These are phyloP conservation scores for Candida suzukii DNA, from an alignment of 805 yeast genomes.

Conservation along the genomic window DNA sequence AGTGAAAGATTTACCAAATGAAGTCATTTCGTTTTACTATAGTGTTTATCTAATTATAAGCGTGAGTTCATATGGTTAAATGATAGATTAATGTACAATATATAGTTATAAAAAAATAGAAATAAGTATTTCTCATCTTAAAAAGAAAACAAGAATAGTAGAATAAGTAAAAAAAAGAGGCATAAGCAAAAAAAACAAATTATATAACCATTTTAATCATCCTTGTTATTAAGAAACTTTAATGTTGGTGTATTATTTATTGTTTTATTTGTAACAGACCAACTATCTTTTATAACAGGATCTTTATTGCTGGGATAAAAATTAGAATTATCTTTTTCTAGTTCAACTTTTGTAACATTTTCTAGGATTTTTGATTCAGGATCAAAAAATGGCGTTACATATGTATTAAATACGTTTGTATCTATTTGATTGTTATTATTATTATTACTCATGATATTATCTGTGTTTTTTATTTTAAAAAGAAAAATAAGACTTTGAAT, in stretches of 20 bases:
- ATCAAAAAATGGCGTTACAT: neutral
- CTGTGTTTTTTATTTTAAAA: too few species aligned
- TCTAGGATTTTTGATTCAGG: neutral
- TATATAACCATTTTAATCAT: too few species aligned
- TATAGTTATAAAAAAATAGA: neutral
- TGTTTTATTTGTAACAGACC: conserved; percentile 16
- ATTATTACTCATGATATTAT: neutral
- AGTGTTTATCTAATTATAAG: too few species aligned
- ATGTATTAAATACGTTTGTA: too few species aligned
- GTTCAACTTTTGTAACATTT: conserved; percentile 12
- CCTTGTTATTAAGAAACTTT: conserved; percentile 10
- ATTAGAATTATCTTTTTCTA: neutral
- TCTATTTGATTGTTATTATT: neutral
- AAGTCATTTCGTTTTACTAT: neutral
- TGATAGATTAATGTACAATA: neutral
- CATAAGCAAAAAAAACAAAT: too few species aligned
- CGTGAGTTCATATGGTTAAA: too few species aligned
- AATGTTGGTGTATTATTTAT: conserved; percentile 13
- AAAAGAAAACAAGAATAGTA: neutral
- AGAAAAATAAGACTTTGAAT: too few species aligned
- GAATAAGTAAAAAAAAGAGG: too few species aligned
- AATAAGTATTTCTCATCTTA: too few species aligned
- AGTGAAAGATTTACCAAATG: conserved; percentile 4
- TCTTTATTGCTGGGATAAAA: conserved; percentile 2
- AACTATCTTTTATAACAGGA: conserved; percentile 2